These are phyloP conservation scores for Penicillium dipodomyicola DNA, from an alignment of 495 filamentous ascomycete genomes.

Conservation along the genomic window DNA sequence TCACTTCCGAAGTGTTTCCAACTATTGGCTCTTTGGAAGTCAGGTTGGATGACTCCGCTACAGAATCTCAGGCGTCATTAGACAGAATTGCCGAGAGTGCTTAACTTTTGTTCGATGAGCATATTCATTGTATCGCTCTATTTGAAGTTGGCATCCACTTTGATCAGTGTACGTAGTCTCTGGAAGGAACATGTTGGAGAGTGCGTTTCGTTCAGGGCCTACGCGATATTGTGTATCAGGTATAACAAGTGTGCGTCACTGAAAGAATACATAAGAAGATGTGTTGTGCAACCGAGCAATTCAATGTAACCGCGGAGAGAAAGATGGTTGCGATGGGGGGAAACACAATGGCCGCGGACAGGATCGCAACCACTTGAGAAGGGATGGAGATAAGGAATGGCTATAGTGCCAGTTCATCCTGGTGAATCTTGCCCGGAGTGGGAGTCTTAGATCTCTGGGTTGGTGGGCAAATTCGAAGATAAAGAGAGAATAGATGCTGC, in stretches of 20 bases:
- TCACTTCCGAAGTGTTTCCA: too few species aligned
- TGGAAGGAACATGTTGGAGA: neutral
- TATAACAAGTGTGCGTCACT: conserved; percentile 12
- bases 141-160: too few species aligned
- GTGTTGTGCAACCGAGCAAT: conserved; percentile 9
- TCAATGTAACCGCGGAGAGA: conserved; percentile 9
- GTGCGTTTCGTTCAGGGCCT: conserved; percentile 4
- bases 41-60: too few species aligned
- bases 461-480: neutral
- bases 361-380: neutral
- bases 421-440: conserved; percentile 8
- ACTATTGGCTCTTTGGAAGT: too few species aligned
- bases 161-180: neutral
- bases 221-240: conserved; percentile 1
- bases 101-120: too few species aligned
- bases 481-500: neutral
- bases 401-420: conserved; percentile 16
- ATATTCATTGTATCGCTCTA: too few species aligned
- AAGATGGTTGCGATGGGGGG: neutral
- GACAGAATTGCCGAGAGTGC: too few species aligned
- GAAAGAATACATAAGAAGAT: conserved; percentile 10
- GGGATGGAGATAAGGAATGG: conserved; percentile 3
- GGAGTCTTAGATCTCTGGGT: conserved; percentile 5
- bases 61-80: too few species aligned
- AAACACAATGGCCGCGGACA: neutral